Base-by-base conservation (phyloP, 345 rosid species). In the Brassica cretica region DNA sequence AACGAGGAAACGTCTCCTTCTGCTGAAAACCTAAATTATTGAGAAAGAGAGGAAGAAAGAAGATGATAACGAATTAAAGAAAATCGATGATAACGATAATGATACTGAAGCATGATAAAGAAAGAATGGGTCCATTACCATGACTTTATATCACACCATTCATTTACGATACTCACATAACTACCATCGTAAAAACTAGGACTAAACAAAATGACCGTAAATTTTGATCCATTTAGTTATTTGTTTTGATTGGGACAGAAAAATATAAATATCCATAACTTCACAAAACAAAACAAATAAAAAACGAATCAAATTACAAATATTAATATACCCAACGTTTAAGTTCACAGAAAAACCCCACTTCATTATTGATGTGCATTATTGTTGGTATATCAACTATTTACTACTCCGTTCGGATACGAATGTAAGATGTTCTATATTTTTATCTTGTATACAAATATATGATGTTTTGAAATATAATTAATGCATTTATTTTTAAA, bases 1-100 rank as follows among this genome's bases (percentile, higher is more conserved):
- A 87, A 85, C 91, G 89, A 91, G 94, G 93, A 89, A 93, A 89
- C 86, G 89, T 91, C 92, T 84, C 69, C 91, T 88, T 88, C 91
- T 82, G 68, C 72, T 61, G 78, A 82, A 80, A 76, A 76, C 78
- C 81, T 71, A 73, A 49, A 75, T 68, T 27, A 79, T 69, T 79
- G 67, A 72, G 74, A 73, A 53, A 77, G 69, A 64, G 70, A 39
- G 66, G 9, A 51, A 63, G 65, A 69, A 18, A 66, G 77, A 66
- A 8, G 73, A 69, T 14, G 79, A 75, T 70, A 84, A 44, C 53
- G 53, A 44, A 44, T 37, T 37, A 37, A 37, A 37, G 8, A 37
- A 37, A 33, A 33, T 5, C 44, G 44, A 37, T 4, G 53, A 44
- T 44, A 83, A 84, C 68, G 87, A 82, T 67, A 82, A 76, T 60